Conservation (phyloP, 306 rosid species). For the Mucuna pruriens region DNA sequence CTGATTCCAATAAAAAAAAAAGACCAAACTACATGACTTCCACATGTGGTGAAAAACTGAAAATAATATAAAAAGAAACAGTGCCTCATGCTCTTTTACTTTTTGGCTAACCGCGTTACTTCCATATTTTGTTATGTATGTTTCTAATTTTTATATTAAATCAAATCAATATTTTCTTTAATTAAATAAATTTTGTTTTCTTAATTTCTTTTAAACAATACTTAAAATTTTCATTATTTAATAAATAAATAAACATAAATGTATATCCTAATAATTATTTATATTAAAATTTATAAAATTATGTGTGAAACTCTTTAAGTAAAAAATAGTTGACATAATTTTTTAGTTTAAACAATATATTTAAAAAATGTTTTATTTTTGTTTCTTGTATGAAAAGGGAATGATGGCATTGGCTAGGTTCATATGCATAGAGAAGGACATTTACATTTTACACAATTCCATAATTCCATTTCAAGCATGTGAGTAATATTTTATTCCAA, state of each 20-base stretch:
- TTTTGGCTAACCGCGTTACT: background rate
- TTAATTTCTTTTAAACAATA: background rate
- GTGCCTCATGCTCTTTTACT: background rate
- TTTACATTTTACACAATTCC: no score
- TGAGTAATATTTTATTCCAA: background rate
- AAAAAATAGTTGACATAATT: background rate
- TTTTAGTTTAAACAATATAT: background rate
- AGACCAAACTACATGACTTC: background rate
- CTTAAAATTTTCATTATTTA: no score
- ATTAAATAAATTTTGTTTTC: background rate
- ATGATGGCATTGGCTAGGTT: no score
- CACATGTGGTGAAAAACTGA: background rate
- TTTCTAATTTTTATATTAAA: background rate
- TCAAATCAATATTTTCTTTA: background rate
- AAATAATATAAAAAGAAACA: background rate
- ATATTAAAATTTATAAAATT: background rate
- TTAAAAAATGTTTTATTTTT: no score
- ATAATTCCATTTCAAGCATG: no score
- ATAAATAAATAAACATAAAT: no score
- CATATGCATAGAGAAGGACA: no score
- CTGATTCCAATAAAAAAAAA: background rate
- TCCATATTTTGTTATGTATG: background rate
- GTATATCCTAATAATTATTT: background rate
- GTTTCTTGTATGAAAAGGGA: no score
- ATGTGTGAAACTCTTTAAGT: background rate